Evolutionary conservation across 768 basidiomycete species (phyloP).

Genomic region (Mycena olivaceomarginata): DNA sequence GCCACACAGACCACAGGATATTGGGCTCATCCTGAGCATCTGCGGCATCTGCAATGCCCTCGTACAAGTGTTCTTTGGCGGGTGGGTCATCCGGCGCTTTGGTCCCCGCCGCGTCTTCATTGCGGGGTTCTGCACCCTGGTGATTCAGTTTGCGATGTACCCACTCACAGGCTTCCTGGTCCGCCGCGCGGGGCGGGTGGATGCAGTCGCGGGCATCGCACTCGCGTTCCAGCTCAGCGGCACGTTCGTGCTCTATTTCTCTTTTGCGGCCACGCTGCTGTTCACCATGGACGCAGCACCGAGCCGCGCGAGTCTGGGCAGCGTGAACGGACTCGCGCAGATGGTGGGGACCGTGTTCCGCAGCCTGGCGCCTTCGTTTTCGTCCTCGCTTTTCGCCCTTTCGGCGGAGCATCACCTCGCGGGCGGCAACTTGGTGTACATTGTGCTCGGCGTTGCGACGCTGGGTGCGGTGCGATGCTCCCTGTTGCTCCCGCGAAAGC

Average conservation of each 20-base stretch:
- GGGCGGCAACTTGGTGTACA: conserved; percentile 76
- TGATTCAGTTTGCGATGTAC: conserved; percentile 12
- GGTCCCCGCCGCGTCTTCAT: conserved; percentile 27
- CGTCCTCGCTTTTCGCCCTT: conserved; percentile 82
- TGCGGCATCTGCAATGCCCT: conserved; percentile 72
- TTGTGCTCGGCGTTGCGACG: conserved; percentile 56
- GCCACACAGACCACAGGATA: conserved; percentile 66
- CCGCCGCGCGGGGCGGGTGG: conserved; percentile 21
- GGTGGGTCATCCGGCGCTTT: conserved; percentile 30
- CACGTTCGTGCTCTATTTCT: conserved; percentile 16
- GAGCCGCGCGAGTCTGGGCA: conserved; percentile 59
- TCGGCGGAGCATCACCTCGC: conserved; percentile 73
- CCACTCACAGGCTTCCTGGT: conserved; percentile 19
- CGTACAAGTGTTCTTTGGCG: conserved; percentile 56
- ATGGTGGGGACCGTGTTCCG: conserved; percentile 72
- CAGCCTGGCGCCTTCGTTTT: conserved; percentile 40
- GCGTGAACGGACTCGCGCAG: conserved; percentile 58
- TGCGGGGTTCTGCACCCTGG: conserved; percentile 17
- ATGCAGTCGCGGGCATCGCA: neutral
- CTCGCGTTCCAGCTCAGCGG: conserved; percentile 26
- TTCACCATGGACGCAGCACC: conserved; percentile 39
- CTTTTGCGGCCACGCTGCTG: conserved; percentile 13
- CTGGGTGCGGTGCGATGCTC: conserved; percentile 55
- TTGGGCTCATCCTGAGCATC: conserved; percentile 74
- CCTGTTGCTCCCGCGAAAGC: conserved; percentile 57